These are phyloP conservation scores for Penicillium palitans DNA, from an alignment of 2,329 filamentous ascomycete species.

Conservation along the genomic window DNA sequence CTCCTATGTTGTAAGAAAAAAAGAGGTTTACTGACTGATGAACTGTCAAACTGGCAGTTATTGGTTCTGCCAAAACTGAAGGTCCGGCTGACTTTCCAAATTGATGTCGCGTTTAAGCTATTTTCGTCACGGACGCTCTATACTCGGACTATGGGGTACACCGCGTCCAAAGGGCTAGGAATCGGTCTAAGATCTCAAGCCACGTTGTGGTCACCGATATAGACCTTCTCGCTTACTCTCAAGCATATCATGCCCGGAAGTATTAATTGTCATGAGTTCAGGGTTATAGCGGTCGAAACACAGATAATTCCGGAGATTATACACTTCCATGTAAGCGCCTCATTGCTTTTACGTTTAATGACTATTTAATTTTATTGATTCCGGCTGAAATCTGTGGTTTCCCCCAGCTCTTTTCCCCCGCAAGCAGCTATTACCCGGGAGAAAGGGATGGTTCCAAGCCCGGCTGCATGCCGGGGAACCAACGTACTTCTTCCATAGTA, in stretches of 20 bases:
- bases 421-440: constrained; percentile 27
- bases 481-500: constrained; percentile 25
- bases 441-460: constrained; percentile 29
- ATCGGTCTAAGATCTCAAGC: constrained; percentile 19
- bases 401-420: constrained; percentile 11
- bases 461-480: constrained; percentile 34
- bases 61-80: constrained; percentile 20
- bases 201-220: constrained; percentile 16
- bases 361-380: not conserved
- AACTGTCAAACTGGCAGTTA: constrained; percentile 23
- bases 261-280: not conserved
- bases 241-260: not conserved
- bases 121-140: constrained; percentile 32
- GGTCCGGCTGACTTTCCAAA: constrained; percentile 33
- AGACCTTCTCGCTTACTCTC: not conserved
- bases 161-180: constrained; percentile 9
- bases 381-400: not conserved
- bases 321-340: not conserved
- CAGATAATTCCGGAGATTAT: not conserved
- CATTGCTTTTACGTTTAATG: not conserved
- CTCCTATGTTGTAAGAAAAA: not conserved
- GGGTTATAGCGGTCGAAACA: not conserved
- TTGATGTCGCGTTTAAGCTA: constrained; percentile 27
- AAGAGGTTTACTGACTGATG: constrained; percentile 26
- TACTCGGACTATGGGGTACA: constrained; percentile 9